Evolutionary conservation across 2,329 filamentous ascomycete genomes (phyloP), one percentile per base, ranked within the genome.

Genomic region (Trichocomaceae sp.): DNA sequence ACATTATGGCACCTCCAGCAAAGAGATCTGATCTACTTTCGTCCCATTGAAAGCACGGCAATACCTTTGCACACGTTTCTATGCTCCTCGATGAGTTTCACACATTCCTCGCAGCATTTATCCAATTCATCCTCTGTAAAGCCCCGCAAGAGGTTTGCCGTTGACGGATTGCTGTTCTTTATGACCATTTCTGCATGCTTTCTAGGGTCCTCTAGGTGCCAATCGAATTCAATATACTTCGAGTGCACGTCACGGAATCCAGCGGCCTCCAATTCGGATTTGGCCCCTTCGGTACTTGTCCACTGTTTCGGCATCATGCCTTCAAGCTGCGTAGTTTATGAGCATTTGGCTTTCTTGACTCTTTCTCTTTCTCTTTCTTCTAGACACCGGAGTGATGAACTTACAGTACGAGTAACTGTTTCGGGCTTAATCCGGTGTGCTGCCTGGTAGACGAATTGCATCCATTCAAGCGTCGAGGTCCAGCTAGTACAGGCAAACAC

Each of bases 401-500:
- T 26, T 26, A 26, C 23, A 26, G 23, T 26, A 4, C 23, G 23
- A 26, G 23, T 26, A 26, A 7, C 23, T 8, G 26, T 45, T 12
- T 51, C 44, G 12, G 49, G 22, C 7, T 33, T 23, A 6, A 48
- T 45, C 10, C 5, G 23, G 5, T 31, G 35, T 10, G 49, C 54
- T 1, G 54, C 54, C n/a, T 42, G 37, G 5, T 9, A 10, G 6
- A 17, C 8, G 9, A 52, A 49, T n/a, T 10, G 19, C 22, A 31
- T 39, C 49, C 49, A 52, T 9, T 22, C 49, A 20, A 52, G 20
- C 26, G 47, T 47, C 12, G 12, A 6, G 23, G 23, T 26, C 49
- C 54, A 56, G 49, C 49, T 49, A 13, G 49, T 56, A 31, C 54
- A 52, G 9, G 54, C 54, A 52, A 56, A 52, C 12, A 56, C 46